phyloP scores from a whole-genome alignment of 208 protist genomes.

The Leishmania braziliensis region DNA sequence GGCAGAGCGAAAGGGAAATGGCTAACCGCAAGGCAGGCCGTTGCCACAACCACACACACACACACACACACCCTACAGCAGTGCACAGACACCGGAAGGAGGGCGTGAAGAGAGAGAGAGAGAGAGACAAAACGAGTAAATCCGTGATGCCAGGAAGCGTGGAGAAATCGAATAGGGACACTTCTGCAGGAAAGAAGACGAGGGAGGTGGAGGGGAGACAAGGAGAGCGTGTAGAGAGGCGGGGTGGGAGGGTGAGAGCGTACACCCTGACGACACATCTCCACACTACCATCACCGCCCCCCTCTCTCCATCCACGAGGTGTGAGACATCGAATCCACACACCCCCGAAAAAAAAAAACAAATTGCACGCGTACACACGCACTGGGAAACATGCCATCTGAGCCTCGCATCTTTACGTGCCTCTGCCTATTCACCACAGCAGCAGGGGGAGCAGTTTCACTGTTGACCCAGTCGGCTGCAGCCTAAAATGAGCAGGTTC shows the following conservation, averaged over 20 bases:
- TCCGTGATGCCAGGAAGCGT: no score
- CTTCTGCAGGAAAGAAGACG: background rate
- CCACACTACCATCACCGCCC: background rate
- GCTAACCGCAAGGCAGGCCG: background rate
- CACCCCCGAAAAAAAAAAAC: background rate
- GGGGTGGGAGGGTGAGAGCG: background rate
- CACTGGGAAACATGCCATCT: background rate
- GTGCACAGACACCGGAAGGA: background rate
- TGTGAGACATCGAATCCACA: background rate
- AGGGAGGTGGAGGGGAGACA: background rate
- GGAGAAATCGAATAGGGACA: background rate
- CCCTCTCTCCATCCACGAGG: background rate
- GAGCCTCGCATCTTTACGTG: background rate
- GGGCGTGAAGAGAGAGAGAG: background rate
- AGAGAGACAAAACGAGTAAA: background rate
- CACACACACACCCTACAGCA: background rate
- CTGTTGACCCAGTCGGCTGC: slow-evolving; percentile 41
- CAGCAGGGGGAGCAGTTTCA: background rate
- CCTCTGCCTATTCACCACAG: background rate
- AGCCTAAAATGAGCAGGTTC: slow-evolving; percentile 57
- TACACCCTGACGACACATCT: background rate
- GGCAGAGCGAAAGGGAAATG: background rate
- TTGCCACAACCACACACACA: background rate
- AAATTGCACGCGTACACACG: background rate
- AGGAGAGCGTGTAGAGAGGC: background rate